These are phyloP conservation scores for Aegilops sharonensis DNA, from an alignment of 176 grass and related monocot species.

Conservation along the genomic window DNA sequence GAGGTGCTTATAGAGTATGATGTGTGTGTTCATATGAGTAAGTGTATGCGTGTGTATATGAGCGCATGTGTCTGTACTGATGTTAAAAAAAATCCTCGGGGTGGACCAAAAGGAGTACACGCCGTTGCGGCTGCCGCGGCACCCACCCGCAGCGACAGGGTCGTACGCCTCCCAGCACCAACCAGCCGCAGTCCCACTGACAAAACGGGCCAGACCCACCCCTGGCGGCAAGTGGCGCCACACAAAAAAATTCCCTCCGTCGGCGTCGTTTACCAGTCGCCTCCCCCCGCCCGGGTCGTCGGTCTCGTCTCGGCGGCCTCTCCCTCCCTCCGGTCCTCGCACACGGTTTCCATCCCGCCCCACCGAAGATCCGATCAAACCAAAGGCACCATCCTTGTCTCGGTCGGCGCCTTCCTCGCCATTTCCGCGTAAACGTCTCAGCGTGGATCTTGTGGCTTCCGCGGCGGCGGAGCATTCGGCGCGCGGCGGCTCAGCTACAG, in stretches of 20 bases:
- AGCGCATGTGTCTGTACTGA: too few species aligned
- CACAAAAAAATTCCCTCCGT: constrained; percentile 38
- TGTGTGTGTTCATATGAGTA: too few species aligned
- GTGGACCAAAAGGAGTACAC: too few species aligned
- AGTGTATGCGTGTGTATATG: too few species aligned
- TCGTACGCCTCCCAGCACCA: not conserved
- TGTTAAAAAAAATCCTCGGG: too few species aligned
- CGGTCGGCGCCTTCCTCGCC: not conserved
- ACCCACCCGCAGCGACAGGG: too few species aligned
- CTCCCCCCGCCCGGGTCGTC: constrained; percentile 19
- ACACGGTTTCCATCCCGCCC: constrained; percentile 49
- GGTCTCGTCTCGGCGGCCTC: constrained; percentile 36
- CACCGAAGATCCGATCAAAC: constrained; percentile 41
- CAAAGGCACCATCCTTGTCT: not conserved
- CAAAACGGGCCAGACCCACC: not conserved
- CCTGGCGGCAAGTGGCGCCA: not conserved
- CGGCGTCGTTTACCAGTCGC: constrained; percentile 50
- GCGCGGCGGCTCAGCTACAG: not conserved
- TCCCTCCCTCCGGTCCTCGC: constrained; percentile 6
- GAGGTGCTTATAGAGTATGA: too few species aligned
- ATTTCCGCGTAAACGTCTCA: not conserved
- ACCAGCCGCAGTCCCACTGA: not conserved
- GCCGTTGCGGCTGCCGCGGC: too few species aligned
- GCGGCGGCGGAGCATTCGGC: not conserved
- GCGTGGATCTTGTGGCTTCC: not conserved